Evolutionary conservation across 1,284 basidiomycete genomes (phyloP).

Genomic region (Pseudozyma flocculosa): DNA sequence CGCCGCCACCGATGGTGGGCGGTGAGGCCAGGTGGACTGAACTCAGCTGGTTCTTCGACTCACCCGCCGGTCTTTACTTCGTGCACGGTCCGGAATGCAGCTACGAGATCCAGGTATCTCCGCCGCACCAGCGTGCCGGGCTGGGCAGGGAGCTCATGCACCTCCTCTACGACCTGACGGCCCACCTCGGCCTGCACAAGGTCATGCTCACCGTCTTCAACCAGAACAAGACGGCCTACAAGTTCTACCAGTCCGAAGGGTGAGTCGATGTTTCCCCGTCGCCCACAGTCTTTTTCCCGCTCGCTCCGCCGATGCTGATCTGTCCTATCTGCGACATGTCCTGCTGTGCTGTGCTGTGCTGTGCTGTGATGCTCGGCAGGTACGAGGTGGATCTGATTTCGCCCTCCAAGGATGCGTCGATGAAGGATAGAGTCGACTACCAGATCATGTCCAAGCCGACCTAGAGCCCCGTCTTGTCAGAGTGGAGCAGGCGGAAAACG

Average conservation of each 20-base stretch:
- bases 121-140: constrained; percentile 15
- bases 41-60: too few relatives aligned
- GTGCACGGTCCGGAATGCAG: background rate
- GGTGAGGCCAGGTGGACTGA: too few relatives aligned
- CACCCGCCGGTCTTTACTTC: too few relatives aligned
- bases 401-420: constrained; percentile 6
- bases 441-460: constrained; percentile 22
- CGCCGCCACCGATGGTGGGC: too few relatives aligned
- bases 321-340: too few relatives aligned
- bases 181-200: constrained; percentile 10
- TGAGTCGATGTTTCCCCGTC: too few relatives aligned
- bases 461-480: background rate
- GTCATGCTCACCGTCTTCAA: constrained; percentile 35
- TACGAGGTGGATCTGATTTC: constrained; percentile 61
- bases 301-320: too few relatives aligned
- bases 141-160: constrained; percentile 24
- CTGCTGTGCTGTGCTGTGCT: too few relatives aligned
- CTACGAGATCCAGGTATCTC: constrained; percentile 26
- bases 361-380: too few relatives aligned
- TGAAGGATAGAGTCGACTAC: constrained; percentile 14
- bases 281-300: too few relatives aligned
- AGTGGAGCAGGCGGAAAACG: background rate
- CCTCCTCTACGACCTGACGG: constrained; percentile 8
- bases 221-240: constrained; percentile 12
- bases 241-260: constrained; percentile 21